Conservation (phyloP, 306 rosid genomes). For the Acacia melanoxylon region DNA sequence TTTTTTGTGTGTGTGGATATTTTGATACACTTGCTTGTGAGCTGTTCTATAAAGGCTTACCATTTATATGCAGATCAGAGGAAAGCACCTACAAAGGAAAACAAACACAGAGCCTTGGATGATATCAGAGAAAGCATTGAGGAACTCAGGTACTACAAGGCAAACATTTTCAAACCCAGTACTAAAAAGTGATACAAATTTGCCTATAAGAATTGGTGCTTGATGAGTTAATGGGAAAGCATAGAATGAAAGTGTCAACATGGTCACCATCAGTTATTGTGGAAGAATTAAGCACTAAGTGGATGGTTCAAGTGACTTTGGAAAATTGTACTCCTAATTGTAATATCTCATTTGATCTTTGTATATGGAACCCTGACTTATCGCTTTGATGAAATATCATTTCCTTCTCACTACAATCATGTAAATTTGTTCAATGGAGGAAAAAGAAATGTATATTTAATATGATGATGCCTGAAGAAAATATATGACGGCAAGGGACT, state of each 20-base stretch:
- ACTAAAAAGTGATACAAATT: slow-evolving; percentile 51
- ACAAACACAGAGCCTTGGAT: slow-evolving; percentile 92
- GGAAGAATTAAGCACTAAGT: slow-evolving; percentile 1
- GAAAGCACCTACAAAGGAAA: slow-evolving; percentile 69
- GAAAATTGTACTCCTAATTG: slow-evolving; percentile 9
- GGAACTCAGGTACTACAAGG: slow-evolving; percentile 80
- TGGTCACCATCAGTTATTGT: slow-evolving; percentile 1
- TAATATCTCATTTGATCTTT: slow-evolving; percentile 25
- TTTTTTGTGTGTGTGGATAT: neutral
- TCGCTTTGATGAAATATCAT: neutral
- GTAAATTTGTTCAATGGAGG: slow-evolving; percentile 7
- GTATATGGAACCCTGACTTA: neutral
- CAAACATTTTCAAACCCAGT: slow-evolving; percentile 66
- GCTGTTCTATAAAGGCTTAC: slow-evolving; percentile 14
- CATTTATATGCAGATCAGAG: slow-evolving; percentile 54
- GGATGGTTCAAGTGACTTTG: slow-evolving; percentile 25
- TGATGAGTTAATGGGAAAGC: slow-evolving; percentile 16
- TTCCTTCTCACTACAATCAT: slow-evolving; percentile 5
- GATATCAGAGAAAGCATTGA: slow-evolving; percentile 88
- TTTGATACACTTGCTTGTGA: neutral
- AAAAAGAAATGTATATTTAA: neutral
- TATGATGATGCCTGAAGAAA: neutral
- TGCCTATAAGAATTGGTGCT: slow-evolving; percentile 17
- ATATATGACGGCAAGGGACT: neutral
- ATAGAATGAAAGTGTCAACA: slow-evolving; percentile 3